Conservation (phyloP, 73 alveolate species). For the Loxodes magnus region DNA sequence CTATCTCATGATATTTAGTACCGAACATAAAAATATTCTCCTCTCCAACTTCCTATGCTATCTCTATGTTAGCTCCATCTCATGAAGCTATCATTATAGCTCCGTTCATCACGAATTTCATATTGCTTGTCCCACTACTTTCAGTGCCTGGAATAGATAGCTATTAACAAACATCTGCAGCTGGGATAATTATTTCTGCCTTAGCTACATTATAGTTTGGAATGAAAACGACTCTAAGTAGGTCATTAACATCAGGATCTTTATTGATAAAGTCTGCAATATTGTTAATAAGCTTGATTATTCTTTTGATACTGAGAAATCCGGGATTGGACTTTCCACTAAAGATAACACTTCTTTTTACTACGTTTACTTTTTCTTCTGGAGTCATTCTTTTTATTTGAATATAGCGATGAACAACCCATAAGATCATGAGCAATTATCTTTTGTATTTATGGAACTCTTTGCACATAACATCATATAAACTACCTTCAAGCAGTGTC, state of each 20-base stretch:
- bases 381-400: slow-evolving; percentile 26
- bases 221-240: slow-evolving; percentile 75
- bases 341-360: slow-evolving; percentile 60
- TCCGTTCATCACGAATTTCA: slow-evolving; percentile 95
- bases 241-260: slow-evolving; percentile 80
- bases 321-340: slow-evolving; percentile 99
- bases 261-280: slow-evolving; percentile 80
- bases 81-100: slow-evolving; percentile 92
- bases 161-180: slow-evolving; percentile 92
- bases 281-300: slow-evolving; percentile 85
- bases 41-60: slow-evolving; percentile 94
- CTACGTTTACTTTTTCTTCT: slow-evolving; percentile 12
- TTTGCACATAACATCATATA: slow-evolving; percentile 71
- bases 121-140: slow-evolving; percentile 59
- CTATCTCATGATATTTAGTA: slow-evolving; percentile 88
- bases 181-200: slow-evolving; percentile 97
- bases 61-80: slow-evolving; percentile 99
- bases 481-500: slow-evolving; percentile 40
- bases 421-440: slow-evolving; percentile 75
- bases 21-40: slow-evolving; percentile 78
- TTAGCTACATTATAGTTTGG: slow-evolving; percentile 90
- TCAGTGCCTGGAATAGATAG: slow-evolving; percentile 98
- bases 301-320: slow-evolving; percentile 80
- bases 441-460: slow-evolving; percentile 97
- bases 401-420: slow-evolving; percentile 33